phyloP scores from a whole-genome alignment of 2,329 filamentous ascomycete genomes.

The Arthrinium phaeospermum region DNA sequence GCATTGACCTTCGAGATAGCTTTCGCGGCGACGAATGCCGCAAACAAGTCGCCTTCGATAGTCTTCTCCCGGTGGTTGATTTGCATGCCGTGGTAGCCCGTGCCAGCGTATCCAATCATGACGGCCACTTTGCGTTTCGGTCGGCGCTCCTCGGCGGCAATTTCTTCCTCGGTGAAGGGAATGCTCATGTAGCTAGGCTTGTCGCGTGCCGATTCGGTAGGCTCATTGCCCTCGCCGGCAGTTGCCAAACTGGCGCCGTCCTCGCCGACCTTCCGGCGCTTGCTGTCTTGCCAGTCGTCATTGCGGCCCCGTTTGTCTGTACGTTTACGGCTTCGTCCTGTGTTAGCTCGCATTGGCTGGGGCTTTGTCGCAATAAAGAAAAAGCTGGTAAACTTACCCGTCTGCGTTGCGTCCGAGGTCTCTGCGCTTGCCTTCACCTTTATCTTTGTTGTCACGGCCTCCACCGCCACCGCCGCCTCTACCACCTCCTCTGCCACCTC shows the following conservation, averaged over 20 bases:
- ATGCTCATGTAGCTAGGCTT: conserved; percentile 61
- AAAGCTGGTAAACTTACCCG: conserved; percentile 24
- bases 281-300: conserved; percentile 56
- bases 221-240: conserved; percentile 33
- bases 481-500: conserved; percentile 27
- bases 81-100: conserved; percentile 97
- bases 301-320: conserved; percentile 58
- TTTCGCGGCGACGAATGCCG: conserved; percentile 86
- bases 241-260: conserved; percentile 36
- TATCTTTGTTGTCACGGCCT: conserved; percentile 23
- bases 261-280: conserved; percentile 56
- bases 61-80: conserved; percentile 84
- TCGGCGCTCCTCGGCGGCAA: conserved; percentile 81
- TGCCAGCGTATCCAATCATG: conserved; percentile 93
- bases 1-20: conserved; percentile 98
- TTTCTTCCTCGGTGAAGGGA: conserved; percentile 75
- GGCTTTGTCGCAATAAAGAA: conserved; percentile 22
- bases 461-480: conserved; percentile 24
- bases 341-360: conserved; percentile 45
- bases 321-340: conserved; percentile 54
- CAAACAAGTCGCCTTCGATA: conserved; percentile 94
- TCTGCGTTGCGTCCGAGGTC: conserved; percentile 27
- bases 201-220: conserved; percentile 19
- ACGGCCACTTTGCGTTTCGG: conserved; percentile 98
- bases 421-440: conserved; percentile 28